These are phyloP conservation scores for Zalaria obscura DNA, from an alignment of 2,329 filamentous ascomycete genomes.

Conservation along the genomic window DNA sequence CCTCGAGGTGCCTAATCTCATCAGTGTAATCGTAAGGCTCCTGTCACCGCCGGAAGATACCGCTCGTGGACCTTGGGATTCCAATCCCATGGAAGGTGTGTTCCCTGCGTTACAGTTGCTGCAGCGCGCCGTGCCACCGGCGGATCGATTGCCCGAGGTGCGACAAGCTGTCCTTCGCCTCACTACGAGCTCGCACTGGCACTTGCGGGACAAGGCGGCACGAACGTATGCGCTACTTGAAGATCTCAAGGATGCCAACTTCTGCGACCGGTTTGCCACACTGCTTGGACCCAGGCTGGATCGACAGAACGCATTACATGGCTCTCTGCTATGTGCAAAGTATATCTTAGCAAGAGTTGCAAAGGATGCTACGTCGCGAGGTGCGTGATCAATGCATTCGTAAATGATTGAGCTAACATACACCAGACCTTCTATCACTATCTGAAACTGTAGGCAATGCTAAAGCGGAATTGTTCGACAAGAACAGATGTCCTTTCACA, in stretches of 20 bases:
- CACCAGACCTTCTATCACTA: no score
- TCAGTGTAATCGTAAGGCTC: slow-evolving; percentile 48
- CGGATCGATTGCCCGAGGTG: slow-evolving; percentile 39
- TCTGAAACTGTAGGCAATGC: no score
- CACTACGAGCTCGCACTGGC: slow-evolving; percentile 59
- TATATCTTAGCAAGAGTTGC: slow-evolving; percentile 8
- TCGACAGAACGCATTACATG: slow-evolving; percentile 18
- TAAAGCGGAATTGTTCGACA: slow-evolving; percentile 4
- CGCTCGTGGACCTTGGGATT: neutral
- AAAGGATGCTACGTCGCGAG: neutral
- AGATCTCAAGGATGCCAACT: neutral
- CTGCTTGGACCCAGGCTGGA: slow-evolving; percentile 1
- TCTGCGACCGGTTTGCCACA: neutral
- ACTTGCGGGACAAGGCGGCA: slow-evolving; percentile 68
- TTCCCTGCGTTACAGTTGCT: slow-evolving; percentile 77
- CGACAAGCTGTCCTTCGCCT: slow-evolving; percentile 46
- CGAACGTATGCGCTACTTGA: slow-evolving; percentile 41
- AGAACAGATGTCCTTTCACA: slow-evolving; percentile 17
- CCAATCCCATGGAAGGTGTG: slow-evolving; percentile 44
- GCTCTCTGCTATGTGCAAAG: slow-evolving; percentile 15
- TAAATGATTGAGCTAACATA: no score
- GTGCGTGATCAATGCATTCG: neutral
- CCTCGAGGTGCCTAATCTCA: slow-evolving; percentile 51
- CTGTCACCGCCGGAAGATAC: slow-evolving; percentile 22
- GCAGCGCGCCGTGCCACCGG: slow-evolving; percentile 54